Conservation (phyloP, 345 rosid species). For the Ceriops tagal region DNA sequence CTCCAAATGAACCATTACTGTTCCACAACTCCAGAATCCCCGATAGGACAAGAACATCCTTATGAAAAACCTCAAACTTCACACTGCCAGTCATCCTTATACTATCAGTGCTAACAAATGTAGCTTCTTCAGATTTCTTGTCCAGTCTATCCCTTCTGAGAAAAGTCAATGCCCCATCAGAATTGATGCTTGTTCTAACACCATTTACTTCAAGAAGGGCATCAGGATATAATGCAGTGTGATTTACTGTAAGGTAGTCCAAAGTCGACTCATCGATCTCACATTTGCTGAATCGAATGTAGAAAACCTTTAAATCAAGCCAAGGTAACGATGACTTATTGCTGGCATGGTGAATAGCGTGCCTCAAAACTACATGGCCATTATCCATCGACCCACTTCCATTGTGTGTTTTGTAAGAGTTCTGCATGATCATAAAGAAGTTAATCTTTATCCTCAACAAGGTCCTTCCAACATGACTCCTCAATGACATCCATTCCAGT, state of each 20-base stretch:
- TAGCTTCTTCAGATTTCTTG: conserved; percentile 34
- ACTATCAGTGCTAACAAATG: conserved; percentile 31
- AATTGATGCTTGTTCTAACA: conserved; percentile 19
- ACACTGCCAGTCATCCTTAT: conserved; percentile 23
- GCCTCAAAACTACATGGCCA: conserved; percentile 33
- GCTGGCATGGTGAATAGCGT: conserved; percentile 33
- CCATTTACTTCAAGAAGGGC: conserved; percentile 33
- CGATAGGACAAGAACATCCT: conserved; percentile 17
- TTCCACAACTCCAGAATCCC: conserved; percentile 20
- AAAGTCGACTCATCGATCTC: conserved; percentile 25
- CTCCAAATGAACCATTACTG: conserved; percentile 20
- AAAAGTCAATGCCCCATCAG: conserved; percentile 15
- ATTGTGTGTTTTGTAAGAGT: conserved; percentile 38
- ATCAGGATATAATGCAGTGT: conserved; percentile 22
- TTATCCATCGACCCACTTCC: conserved; percentile 33
- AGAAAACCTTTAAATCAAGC: conserved; percentile 30
- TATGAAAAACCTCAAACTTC: conserved; percentile 26
- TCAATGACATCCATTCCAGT: conserved; percentile 13
- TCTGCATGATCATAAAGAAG: conserved; percentile 42
- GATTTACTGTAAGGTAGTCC: conserved; percentile 23
- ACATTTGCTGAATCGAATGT: conserved; percentile 30
- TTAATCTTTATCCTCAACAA: conserved; percentile 18
- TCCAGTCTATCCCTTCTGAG: conserved; percentile 32
- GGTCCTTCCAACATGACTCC: conserved; percentile 25
- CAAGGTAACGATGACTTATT: conserved; percentile 26